phyloP scores from a whole-genome alignment of 108 stramenopile genomes.

The Nannochloropsis salina region DNA sequence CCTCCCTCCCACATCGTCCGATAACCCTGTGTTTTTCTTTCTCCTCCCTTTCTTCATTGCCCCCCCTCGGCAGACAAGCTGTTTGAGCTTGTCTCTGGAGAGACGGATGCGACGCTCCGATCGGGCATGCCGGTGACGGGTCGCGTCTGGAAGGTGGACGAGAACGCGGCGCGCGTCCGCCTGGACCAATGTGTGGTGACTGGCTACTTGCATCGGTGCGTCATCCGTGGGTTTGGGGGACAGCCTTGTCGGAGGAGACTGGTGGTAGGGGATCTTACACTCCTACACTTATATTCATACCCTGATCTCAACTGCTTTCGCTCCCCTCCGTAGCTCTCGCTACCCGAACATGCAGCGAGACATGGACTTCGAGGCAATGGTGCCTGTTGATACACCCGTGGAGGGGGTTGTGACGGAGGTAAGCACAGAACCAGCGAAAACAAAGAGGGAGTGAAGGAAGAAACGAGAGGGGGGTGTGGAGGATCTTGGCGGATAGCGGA shows the following conservation, averaged over 20 bases:
- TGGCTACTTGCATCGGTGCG: neutral
- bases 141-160: neutral
- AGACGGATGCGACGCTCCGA: slow-evolving; percentile 43
- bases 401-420: neutral
- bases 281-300: neutral
- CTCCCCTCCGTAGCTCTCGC: neutral
- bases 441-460: neutral
- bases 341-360: neutral
- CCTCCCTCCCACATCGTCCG: neutral
- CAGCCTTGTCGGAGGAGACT: no score
- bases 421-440: neutral
- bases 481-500: neutral
- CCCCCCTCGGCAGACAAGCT: slow-evolving; percentile 27
- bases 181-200: neutral
- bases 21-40: neutral
- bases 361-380: neutral
- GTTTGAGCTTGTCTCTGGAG: slow-evolving; percentile 48
- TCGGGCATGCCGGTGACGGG: slow-evolving; percentile 21
- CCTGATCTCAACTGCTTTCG: neutral
- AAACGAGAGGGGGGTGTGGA: neutral
- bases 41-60: neutral
- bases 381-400: neutral
- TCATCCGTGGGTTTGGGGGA: neutral
- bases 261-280: no score
- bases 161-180: neutral